Base-by-base conservation (phyloP, 768 basidiomycete genomes). In the Hygrophoropsis aurantiaca region DNA sequence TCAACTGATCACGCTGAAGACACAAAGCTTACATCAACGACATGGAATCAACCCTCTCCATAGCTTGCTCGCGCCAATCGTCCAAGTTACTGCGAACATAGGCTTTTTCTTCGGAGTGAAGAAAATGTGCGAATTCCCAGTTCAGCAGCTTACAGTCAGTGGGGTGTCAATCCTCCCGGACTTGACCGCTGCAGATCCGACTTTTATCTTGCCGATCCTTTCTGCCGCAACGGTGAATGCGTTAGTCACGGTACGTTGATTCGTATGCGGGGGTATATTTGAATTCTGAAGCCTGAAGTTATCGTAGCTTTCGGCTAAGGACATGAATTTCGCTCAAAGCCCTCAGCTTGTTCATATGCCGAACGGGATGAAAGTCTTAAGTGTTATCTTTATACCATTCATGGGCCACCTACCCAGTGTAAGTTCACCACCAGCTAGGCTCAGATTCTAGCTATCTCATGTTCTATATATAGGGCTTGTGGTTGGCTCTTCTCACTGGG, bases 91-190 rank as follows among this genome's bases (percentile, higher is more conserved):
- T 1, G 72, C 92, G 35, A 84, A 87, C 38, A 67, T 97, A 25
- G 83, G 85, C 11, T 68, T 90, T 70, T 98, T 98, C 77, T 85
- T 92, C 54, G 90, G 80, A 15, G 62, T 95, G 46, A 82, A 81
- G 66, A 71, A 70, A 39, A 77, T 98, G 73, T 84, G 85, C 55
- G 71, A 74, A 40, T 63, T 84, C 37, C 90, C 90, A 0, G 65
- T 97, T 16, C 74, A 75, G 44, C 91, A 92, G 69, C 63, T 97
- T 58, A 75, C 78, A 53, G 71, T 82, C 51, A 92, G 90, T 48
- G 93, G 94, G 0, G 63, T 92, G 24, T 72, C 66, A 37, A 82
- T 84, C 68, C 63, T 94, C 32, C 82, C 83, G 0, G 87, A 97
- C 65, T 67, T 98, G 53, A 91, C 92, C 0, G 62, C 74, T 3